Percentiles rank a stretch among this genome's conserved stretches.
Evolutionary conservation across 2,329 filamentous ascomycete species (phyloP).

Genomic region (Cercospora sp.): DNA sequence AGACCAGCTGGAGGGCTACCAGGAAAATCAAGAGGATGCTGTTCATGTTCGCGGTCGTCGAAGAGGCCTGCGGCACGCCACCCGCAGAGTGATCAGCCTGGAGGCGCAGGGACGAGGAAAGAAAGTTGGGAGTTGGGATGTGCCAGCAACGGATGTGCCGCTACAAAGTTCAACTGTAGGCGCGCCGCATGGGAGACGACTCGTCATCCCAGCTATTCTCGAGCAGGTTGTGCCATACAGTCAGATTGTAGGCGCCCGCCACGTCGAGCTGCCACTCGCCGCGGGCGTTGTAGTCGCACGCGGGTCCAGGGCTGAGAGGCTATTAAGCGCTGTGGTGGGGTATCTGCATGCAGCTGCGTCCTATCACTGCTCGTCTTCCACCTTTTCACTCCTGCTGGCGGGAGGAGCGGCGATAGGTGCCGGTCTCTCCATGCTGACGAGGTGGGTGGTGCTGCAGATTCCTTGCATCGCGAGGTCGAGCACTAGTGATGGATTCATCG

Average conservation of each 20-base stretch:
- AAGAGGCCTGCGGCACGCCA: slow-evolving; percentile 11
- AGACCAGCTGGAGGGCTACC: slow-evolving; percentile 18
- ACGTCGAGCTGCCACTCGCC: slow-evolving; percentile 4
- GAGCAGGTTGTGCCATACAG: slow-evolving; percentile 7
- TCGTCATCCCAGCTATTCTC: slow-evolving; percentile 7
- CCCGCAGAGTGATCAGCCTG: slow-evolving; percentile 6
- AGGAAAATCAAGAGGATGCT: slow-evolving; percentile 18
- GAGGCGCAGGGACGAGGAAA: background rate
- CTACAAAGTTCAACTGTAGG: background rate
- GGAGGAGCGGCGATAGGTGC: background rate
- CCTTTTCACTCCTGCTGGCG: background rate
- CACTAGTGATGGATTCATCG: background rate
- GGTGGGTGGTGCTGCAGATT: background rate
- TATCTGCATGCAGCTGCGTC: slow-evolving; percentile 6
- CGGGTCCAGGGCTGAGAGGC: slow-evolving; percentile 9
- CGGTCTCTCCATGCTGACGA: slow-evolving; percentile 3
- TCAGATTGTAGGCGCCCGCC: slow-evolving; percentile 12
- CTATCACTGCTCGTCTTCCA: slow-evolving; percentile 4
- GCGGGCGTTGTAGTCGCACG: slow-evolving; percentile 6
- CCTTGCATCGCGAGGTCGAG: background rate
- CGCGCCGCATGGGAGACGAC: background rate
- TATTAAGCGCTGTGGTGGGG: slow-evolving; percentile 15
- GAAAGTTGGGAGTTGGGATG: background rate
- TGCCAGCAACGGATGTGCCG: background rate
- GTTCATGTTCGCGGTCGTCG: slow-evolving; percentile 16